Percentiles rank a stretch among this genome's conserved stretches.
phyloP scores from a whole-genome alignment of 2,329 filamentous ascomycete genomes.

The Hypoxylon sp. region DNA sequence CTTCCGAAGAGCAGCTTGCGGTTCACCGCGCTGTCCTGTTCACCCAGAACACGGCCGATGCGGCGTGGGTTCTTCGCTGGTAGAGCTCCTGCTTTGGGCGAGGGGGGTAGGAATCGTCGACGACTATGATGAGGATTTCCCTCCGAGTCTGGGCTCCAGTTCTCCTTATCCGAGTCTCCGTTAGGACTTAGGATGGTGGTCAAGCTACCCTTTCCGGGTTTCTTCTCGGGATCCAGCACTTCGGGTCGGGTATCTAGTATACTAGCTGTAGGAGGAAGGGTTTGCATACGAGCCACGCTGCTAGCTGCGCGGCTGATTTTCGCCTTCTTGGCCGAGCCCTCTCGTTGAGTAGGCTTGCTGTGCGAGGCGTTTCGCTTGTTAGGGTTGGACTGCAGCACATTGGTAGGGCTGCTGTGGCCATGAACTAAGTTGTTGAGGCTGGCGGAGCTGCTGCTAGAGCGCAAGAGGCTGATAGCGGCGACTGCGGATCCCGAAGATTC shows the following conservation, averaged over 20 bases:
- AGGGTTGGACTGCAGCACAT: slow-evolving; percentile 61
- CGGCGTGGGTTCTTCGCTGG: slow-evolving; percentile 50
- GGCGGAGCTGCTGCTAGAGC: slow-evolving; percentile 70
- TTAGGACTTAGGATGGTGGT: slow-evolving; percentile 54
- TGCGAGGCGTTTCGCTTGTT: slow-evolving; percentile 69
- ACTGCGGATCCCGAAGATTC: slow-evolving; percentile 82
- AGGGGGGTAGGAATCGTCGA: slow-evolving; percentile 50
- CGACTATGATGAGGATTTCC: slow-evolving; percentile 46
- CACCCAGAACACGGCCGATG: slow-evolving; percentile 52
- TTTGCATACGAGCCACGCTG: slow-evolving; percentile 69
- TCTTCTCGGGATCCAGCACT: slow-evolving; percentile 41
- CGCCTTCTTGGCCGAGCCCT: slow-evolving; percentile 62
- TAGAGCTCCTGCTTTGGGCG: slow-evolving; percentile 6
- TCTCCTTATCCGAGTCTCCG: slow-evolving; percentile 91
- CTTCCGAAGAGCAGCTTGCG: slow-evolving; percentile 43
- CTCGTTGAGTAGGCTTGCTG: slow-evolving; percentile 43
- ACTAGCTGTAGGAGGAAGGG: slow-evolving; percentile 41
- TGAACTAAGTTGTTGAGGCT: slow-evolving; percentile 51
- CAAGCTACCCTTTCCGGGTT: slow-evolving; percentile 52
- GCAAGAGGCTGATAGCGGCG: slow-evolving; percentile 81
- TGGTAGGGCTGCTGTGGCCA: slow-evolving; percentile 39
- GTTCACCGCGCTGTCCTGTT: slow-evolving; percentile 48
- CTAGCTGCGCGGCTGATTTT: slow-evolving; percentile 69
- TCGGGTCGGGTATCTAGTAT: slow-evolving; percentile 28
- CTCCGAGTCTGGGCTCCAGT: slow-evolving; percentile 72